A percentile compares a stretch with the other conserved stretches of the same genome.
Evolutionary conservation across 768 basidiomycete genomes (phyloP).

Genomic region (Flagelloscypha sp.): DNA sequence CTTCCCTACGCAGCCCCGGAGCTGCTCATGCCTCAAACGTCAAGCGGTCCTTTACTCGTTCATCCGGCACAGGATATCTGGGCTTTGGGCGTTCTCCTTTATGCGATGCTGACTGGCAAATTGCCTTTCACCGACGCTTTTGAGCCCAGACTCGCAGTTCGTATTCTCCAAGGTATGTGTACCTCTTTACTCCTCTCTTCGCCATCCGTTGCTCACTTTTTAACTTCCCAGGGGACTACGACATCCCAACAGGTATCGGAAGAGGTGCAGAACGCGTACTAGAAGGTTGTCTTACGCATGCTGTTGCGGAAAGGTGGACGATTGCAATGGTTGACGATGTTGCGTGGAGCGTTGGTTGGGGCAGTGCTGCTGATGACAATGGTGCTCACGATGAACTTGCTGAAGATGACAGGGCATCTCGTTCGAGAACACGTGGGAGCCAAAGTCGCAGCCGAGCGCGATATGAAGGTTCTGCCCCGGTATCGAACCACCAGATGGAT

Average conservation of each 20-base stretch:
- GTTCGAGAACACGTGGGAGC: too few relatives aligned
- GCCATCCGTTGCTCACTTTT: constrained; percentile 7
- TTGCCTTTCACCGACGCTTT: constrained; percentile 86
- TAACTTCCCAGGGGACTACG: constrained; percentile 46
- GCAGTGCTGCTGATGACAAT: too few relatives aligned
- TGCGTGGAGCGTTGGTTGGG: constrained; percentile 76
- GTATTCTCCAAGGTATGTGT: constrained; percentile 72
- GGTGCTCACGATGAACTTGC: too few relatives aligned
- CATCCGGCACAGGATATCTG: constrained; percentile 88
- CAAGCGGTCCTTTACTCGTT: constrained; percentile 23
- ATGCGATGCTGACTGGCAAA: constrained; percentile 74
- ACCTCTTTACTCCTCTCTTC: not conserved
- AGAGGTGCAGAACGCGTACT: constrained; percentile 63
- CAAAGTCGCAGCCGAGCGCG: too few relatives aligned
- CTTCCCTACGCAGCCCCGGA: constrained; percentile 90
- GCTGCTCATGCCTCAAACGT: constrained; percentile 56
- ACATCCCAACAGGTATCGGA: constrained; percentile 47
- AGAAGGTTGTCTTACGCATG: constrained; percentile 69
- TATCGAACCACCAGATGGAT: too few relatives aligned
- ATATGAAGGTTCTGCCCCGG: too few relatives aligned
- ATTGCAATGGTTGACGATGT: constrained; percentile 72
- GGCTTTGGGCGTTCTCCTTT: constrained; percentile 89
- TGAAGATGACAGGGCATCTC: too few relatives aligned
- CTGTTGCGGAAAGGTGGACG: constrained; percentile 62
- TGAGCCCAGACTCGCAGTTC: constrained; percentile 87